phyloP scores from a whole-genome alignment of 441 rosid genomes.

The Arabidopsis lyrata region DNA sequence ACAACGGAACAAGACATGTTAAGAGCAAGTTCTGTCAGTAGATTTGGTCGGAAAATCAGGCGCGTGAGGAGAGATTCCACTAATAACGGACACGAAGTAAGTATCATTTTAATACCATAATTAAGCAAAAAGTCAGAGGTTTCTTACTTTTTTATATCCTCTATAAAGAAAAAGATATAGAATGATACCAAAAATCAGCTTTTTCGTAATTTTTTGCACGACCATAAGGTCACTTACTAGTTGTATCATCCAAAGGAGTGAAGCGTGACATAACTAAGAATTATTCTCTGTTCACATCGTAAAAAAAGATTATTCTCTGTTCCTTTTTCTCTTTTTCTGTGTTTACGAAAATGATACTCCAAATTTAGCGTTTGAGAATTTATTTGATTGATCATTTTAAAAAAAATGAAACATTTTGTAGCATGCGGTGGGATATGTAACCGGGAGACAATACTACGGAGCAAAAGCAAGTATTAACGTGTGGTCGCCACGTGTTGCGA shows the following conservation, averaged over 20 bases:
- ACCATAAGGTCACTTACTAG: conserved; percentile 18
- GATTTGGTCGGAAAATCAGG: conserved; percentile 81
- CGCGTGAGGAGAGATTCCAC: conserved; percentile 80
- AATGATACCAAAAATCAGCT: conserved; percentile 49
- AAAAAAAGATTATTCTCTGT: conserved; percentile 32
- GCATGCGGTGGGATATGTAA: conserved; percentile 99
- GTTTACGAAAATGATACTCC: background rate
- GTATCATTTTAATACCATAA: conserved; percentile 17
- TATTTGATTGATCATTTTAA: background rate
- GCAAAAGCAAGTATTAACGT: conserved; percentile 97
- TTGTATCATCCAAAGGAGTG: conserved; percentile 14
- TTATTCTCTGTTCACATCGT: conserved; percentile 37
- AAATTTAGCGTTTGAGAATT: background rate
- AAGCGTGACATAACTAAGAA: conserved; percentile 37
- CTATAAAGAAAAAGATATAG: conserved; percentile 34
- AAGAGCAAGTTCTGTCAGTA: conserved; percentile 67
- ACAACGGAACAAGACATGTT: conserved; percentile 80
- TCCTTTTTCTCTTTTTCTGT: conserved; percentile 27
- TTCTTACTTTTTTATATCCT: background rate
- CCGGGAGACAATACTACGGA: conserved; percentile 87
- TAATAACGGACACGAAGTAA: conserved; percentile 91
- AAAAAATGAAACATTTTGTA: conserved; percentile 19
- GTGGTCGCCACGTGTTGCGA: conserved; percentile 83
- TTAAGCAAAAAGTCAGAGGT: conserved; percentile 36
- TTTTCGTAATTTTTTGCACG: conserved; percentile 38